A percentile compares a stretch with the other conserved stretches of the same genome.
Evolutionary conservation across 768 basidiomycete genomes (phyloP).

Genomic region (Rhizopogon vesiculosus): DNA sequence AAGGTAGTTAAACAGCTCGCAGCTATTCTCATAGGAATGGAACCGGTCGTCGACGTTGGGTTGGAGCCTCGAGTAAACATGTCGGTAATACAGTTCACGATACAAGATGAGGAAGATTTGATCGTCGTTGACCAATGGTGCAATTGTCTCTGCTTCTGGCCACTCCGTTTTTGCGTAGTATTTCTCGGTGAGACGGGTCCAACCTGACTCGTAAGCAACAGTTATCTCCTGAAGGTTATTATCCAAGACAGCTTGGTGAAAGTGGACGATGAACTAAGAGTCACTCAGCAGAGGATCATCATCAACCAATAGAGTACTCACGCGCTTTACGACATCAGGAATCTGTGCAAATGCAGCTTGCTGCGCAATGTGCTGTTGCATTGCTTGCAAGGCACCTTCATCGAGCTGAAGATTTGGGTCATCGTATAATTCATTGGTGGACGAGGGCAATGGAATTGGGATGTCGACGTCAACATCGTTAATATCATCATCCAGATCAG

Average conservation of each 20-base stretch:
- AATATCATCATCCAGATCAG: constrained; percentile 73
- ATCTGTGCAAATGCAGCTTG: constrained; percentile 80
- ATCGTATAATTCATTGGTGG: constrained; percentile 25
- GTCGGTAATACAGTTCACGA: constrained; percentile 92
- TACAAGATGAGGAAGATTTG: constrained; percentile 96
- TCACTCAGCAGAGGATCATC: not conserved
- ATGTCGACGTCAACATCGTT: constrained; percentile 59
- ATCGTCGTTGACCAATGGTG: constrained; percentile 92
- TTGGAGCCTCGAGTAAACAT: constrained; percentile 92
- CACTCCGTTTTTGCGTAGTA: constrained; percentile 93
- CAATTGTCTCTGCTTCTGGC: constrained; percentile 96
- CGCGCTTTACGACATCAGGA: constrained; percentile 86
- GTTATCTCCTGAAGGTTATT: constrained; percentile 92
- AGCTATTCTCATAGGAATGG: constrained; percentile 97
- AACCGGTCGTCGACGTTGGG: constrained; percentile 97
- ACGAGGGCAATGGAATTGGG: constrained; percentile 18
- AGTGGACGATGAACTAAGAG: constrained; percentile 87
- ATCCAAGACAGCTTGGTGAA: constrained; percentile 88
- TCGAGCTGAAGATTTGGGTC: constrained; percentile 56
- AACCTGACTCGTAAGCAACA: constrained; percentile 92
- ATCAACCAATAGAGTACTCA: constrained; percentile 31
- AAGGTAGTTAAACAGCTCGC: constrained; percentile 96
- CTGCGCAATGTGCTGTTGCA: constrained; percentile 83
- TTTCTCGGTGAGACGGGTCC: constrained; percentile 96
- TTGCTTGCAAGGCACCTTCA: constrained; percentile 61